Base-by-base conservation (phyloP, 352 stramenopile species). In the Globisporangium polare region DNA sequence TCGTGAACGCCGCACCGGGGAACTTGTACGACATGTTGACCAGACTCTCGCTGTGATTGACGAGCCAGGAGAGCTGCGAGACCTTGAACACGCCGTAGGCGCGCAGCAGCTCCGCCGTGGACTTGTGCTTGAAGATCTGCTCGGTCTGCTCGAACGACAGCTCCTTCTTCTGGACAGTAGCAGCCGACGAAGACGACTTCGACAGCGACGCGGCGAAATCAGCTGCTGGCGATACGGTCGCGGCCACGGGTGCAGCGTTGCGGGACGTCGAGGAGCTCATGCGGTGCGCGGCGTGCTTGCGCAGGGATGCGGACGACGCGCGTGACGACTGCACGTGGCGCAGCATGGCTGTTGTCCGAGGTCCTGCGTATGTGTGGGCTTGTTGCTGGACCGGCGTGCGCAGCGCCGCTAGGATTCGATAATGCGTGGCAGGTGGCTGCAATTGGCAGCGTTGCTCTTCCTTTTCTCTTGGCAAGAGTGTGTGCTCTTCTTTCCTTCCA, bases 1-100 rank as follows among this genome's bases (percentile, higher is more conserved):
- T 88, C 13, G 93, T 98, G 51, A 98, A 68, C 46, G 57, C 81
- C 12, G 74, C 59, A 39, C 96, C 94, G 1, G 80, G 79, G 47
- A 98, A 80, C 57, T 78, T 75, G 69, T 97, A 94, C 39, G 89
- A 83, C 18, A 88, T 35, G 43, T 85, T 74, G 47, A 98, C 72
- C 10, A 98, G 70, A 15, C 66, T 60, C 56, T 97, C 83, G 42
- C 89, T 94, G 74, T 97, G 74, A 54, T 93, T 72, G 4, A 98
- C 94, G 2, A 98, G 68, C 37, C 77, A 83, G 35, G 75, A 73
- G 43, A 98, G 74, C 62, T 90, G 78, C 67, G 94, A 98, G 41
- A 89, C 67, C 58, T 80, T 67, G 72, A 98, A 98, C 3, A 97
- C 86, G 22, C 57, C 66, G 60, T 96, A 92, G 26, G 90, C 87